Base-by-base conservation (phyloP, 1,284 basidiomycete genomes). In the Apiotrichum gamsii region DNA sequence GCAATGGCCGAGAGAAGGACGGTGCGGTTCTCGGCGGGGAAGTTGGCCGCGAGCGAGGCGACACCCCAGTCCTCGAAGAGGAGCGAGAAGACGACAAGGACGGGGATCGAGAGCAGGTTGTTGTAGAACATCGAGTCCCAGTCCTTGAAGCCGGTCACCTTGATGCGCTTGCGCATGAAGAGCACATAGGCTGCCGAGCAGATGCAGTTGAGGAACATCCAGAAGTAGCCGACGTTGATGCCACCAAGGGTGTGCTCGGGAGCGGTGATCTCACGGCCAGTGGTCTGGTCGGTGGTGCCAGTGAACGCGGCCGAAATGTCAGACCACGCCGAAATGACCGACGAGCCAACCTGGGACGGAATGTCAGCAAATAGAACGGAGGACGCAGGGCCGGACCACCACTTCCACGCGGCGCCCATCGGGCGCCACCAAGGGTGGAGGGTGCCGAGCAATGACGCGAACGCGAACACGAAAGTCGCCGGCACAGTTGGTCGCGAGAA, bases 121-220 rank as follows among this genome's bases (percentile, higher is more conserved):
- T 96, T 97, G 78, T 97, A 98, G 75, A 91, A 96, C 94, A 98
- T 97, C 21, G 93, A 87, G 68, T 98, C 95, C 93, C 91, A 96
- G 69, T 98, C 94, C 53, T 91, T 94, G 76, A 99, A 98, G 32
- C 90, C 90, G n/a, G 90, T 97, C 34, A 80, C 71, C 76, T 98
- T 98, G 78, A 99, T 98, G 50, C 87, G 81, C 73, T 95, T 97
- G 55, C 95, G 83, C 95, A 98, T 98, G 44, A 87, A 80, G 45
- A 99, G 78, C 35, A 93, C 94, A 72, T 96, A 98, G 44, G 85
- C 83, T 10, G 95, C 95, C 57, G 89, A 91, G 37, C 84, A 82
- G 39, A 88, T 64, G 69, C 95, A 98, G 72, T 99, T 99, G 51
- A 85, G 61, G 48, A 88, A 73, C 91, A 98, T 97, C 94, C 94